Base-by-base conservation (phyloP, 176 grass and related monocot species). In the Triticum monococcum region DNA sequence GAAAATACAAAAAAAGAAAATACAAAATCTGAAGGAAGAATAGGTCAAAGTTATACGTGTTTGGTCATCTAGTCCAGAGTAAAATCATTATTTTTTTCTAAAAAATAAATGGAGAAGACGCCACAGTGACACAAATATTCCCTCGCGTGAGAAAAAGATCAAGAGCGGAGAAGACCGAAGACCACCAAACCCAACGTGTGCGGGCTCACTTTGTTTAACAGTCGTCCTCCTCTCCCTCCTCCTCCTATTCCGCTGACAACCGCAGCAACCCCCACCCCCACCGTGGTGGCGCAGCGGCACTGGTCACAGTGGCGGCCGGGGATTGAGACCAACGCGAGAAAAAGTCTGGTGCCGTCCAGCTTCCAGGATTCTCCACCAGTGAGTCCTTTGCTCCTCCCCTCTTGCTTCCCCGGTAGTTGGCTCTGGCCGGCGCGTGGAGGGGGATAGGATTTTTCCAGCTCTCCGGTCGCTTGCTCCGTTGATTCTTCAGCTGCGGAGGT, bases 311-410 rank as follows among this genome's bases (percentile, higher is more conserved):
- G 50, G 50, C 50, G 50, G 62, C 50, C 61, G 38, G 9, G 36
- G 69, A 76, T 82, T 75, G 81, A 54, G 81, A 75, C 81, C 16
- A 24, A 12, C 62, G 23, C 64, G 14, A 80, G 71, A 88, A 78
- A 78, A 85, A 52, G 22, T 26, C 78, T 8, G 78, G 71, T 43
- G 71, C 50, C 37, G 50, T 74, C 81, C 77, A 70, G n/a, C 68
- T 68, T 91, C 86, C 81, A 43, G 77, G 82, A 81, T 81, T 77
- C 90, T 52, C 71, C 73, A 78, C 82, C 70, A 54, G 41, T 23
- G 35, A 36, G 18, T 62, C 24, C 32, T 43, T 14, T 3, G 22
- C 82, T n/a, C 54, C 70, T 33, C 17, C 40, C 38, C 25, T 41
- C 64, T 70, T 23, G 62, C 25, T 50, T 28, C 40, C 12, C 72